Conservation (phyloP, 306 rosid genomes). For the Ormosia emarginata region DNA sequence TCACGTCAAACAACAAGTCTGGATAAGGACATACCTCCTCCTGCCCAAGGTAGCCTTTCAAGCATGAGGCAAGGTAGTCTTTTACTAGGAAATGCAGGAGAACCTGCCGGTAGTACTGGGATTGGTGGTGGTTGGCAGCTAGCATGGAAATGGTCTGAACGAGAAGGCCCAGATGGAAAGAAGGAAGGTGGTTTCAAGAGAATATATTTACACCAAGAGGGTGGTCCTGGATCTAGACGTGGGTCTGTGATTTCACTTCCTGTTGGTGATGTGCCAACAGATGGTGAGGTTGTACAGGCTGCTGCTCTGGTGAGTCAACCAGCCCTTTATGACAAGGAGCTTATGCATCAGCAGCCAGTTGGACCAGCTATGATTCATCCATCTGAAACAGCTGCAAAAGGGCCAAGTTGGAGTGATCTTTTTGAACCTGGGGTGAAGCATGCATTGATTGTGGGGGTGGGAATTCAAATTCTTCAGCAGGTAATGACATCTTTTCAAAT, state of each 20-base stretch:
- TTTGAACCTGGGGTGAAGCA: conserved; percentile 93
- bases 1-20: conserved; percentile 79
- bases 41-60: conserved; percentile 64
- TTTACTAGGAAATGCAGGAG: conserved; percentile 45
- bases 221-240: conserved; percentile 52
- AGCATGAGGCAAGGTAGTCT: conserved; percentile 60
- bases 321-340: conserved; percentile 62
- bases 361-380: conserved; percentile 95
- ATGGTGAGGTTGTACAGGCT: conserved; percentile 62
- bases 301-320: conserved; percentile 83
- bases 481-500: conserved; percentile 33
- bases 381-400: conserved; percentile 49
- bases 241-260: conserved; percentile 64
- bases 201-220: conserved; percentile 77
- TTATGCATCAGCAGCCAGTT: conserved; percentile 60
- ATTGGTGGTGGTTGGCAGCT: conserved; percentile 96
- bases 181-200: conserved; percentile 77
- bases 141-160: conserved; percentile 86
- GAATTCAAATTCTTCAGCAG: conserved; percentile 93
- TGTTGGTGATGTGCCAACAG: conserved; percentile 54
- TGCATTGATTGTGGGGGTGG: conserved; percentile 74
- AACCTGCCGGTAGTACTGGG: conserved; percentile 58
- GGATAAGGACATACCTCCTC: conserved; percentile 63
- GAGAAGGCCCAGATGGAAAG: conserved; percentile 61
- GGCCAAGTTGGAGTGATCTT: conserved; percentile 75